Base-by-base conservation (phyloP, 1,139 yeast genomes). In the Hyphopichia pseudoburtonii region DNA sequence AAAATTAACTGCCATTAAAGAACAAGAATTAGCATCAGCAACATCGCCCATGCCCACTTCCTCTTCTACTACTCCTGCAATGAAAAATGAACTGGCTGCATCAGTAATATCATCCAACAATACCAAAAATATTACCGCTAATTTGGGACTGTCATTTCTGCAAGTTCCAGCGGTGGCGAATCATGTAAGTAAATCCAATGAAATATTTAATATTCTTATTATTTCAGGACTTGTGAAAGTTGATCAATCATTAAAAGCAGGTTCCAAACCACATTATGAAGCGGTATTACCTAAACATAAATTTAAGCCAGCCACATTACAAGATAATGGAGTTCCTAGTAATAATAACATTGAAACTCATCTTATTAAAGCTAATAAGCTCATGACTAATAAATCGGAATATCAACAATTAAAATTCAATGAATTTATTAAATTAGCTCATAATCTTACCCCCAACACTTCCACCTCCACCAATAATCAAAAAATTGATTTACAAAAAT, bases 221-320 rank as follows among this genome's bases (percentile, higher is more conserved):
- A 53, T 59, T 14, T 59, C 65, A 2, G 76, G 76, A 2, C 56
- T 71, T 36, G 66, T 71, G 7, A 54, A 56, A 17, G 62, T 60
- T 18, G 73, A 70, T 32, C 75, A 69, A 48, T 70, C 70, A 14
- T 64, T 73, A 26, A 64, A 66, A 25, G 70, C 70, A 5, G 74
- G 75, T 1, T 64, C 75, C 6, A 52, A 62, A 41, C 70, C 73
- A 2, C 51, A 47, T 3, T 71, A 70, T 47, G 56, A 56, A 28
- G 55, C 70, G 31, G 62, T 62, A 5, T 60, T 62, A 33, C 77
- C 77, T 5, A 62, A 60, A 34, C 49, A 49, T 30, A 66, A 66
- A 46, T 65, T 54, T 37, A 48, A 44, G 23, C 49, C 57, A 16
- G 35, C 52, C 14, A 38, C 44, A 17, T 42, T 41, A 17, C 47